phyloP scores from a whole-genome alignment of 2,329 filamentous ascomycete species.

The Trichoderma sp. region DNA sequence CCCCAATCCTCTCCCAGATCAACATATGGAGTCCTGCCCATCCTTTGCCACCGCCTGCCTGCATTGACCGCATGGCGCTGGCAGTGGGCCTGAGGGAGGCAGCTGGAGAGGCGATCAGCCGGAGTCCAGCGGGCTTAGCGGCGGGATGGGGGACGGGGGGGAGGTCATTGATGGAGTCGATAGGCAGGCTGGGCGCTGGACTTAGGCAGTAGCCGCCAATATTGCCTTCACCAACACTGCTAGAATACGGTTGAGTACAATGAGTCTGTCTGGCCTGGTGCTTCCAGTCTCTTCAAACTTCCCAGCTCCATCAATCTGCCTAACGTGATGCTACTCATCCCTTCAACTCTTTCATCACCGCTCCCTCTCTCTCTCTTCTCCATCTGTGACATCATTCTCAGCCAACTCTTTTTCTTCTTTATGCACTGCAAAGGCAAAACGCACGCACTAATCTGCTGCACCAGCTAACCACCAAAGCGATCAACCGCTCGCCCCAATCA shows the following conservation, averaged over 20 bases:
- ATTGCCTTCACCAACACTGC: not conserved
- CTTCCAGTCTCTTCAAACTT: not conserved
- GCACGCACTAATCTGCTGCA: not conserved
- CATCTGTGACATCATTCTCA: not conserved
- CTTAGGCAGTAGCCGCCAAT: not conserved
- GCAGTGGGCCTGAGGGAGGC: not conserved
- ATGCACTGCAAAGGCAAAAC: not conserved
- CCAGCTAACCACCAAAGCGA: not conserved
- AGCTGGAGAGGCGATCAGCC: conserved; percentile 16
- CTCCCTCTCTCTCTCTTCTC: not conserved
- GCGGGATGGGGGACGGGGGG: not conserved
- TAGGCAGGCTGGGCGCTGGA: not conserved
- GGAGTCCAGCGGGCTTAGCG: conserved; percentile 8
- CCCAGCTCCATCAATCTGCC: not conserved
- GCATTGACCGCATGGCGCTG: not conserved
- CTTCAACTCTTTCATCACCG: not conserved
- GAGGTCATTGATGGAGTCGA: not conserved
- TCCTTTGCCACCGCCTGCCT: not conserved
- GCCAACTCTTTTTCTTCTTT: not conserved
- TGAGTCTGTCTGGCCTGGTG: not conserved
- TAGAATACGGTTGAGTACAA: not conserved
- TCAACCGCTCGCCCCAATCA: not conserved
- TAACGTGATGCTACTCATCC: not conserved
- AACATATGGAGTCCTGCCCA: not conserved
- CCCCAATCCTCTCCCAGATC: not conserved